Conservation (phyloP, 1,139 yeast genomes). For the Yamadazyma blattariae region DNA sequence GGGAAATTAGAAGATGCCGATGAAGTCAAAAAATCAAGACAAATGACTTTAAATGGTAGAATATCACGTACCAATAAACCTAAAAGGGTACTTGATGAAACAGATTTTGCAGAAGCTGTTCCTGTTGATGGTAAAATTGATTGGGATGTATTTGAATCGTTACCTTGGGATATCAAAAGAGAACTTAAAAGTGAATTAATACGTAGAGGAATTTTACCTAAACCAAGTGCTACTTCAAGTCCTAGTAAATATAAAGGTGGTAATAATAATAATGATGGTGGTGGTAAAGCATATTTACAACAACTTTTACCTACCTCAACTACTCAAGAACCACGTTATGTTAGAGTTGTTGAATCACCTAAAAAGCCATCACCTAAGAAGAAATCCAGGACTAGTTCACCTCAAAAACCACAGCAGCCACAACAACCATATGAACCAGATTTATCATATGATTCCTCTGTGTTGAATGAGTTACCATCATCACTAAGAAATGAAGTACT, state of each 20-base stretch:
- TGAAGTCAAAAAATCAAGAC: slow-evolving; percentile 26
- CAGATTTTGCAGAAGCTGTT: slow-evolving; percentile 13
- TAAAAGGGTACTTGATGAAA: slow-evolving; percentile 7
- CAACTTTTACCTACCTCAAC: slow-evolving; percentile 36
- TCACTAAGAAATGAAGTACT: slow-evolving; percentile 40
- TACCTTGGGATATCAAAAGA: slow-evolving; percentile 50
- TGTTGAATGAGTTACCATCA: slow-evolving; percentile 47
- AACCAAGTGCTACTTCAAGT: slow-evolving; percentile 9
- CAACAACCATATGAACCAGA: neutral
- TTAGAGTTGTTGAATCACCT: slow-evolving; percentile 37
- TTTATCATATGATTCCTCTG: slow-evolving; percentile 33
- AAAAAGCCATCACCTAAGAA: slow-evolving; percentile 9
- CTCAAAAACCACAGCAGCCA: slow-evolving; percentile 11
- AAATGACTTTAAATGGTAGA: slow-evolving; percentile 29
- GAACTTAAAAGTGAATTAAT: slow-evolving; percentile 48
- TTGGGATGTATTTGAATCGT: slow-evolving; percentile 51
- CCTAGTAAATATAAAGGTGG: slow-evolving; percentile 13
- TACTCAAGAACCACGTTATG: slow-evolving; percentile 25
- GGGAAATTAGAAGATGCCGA: slow-evolving; percentile 48
- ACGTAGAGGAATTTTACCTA: slow-evolving; percentile 26
- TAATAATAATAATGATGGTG: slow-evolving; percentile 18
- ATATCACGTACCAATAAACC: neutral
- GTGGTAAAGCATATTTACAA: slow-evolving; percentile 34
- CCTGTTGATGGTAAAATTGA: slow-evolving; percentile 32
- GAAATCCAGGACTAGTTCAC: slow-evolving; percentile 13